These are phyloP conservation scores for Verticillium klebahnii DNA, from an alignment of 2,329 filamentous ascomycete genomes.

Conservation along the genomic window DNA sequence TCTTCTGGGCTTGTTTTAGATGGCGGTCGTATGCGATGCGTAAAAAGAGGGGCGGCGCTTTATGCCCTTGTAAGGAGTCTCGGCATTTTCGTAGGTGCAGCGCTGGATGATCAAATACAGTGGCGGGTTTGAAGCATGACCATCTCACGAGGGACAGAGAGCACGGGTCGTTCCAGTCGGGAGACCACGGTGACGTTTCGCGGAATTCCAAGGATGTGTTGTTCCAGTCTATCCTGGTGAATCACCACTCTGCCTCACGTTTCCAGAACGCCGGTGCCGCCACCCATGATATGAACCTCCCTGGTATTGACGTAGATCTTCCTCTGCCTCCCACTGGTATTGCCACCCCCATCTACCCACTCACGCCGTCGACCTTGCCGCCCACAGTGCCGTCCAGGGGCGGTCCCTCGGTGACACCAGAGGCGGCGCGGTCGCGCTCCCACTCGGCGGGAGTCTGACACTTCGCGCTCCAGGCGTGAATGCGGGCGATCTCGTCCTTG, in stretches of 20 bases:
- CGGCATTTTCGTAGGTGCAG: slow-evolving; percentile 11
- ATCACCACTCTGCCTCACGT: not conserved
- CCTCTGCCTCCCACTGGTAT: not conserved
- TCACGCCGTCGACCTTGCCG: slow-evolving; percentile 36
- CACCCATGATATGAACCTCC: not conserved
- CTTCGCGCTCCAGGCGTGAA: slow-evolving; percentile 93
- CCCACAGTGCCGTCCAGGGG: slow-evolving; percentile 38
- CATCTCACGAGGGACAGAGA: not conserved
- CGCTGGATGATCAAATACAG: slow-evolving; percentile 1
- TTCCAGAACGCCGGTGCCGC: not conserved
- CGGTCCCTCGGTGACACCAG: slow-evolving; percentile 24
- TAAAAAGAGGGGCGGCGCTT: not conserved
- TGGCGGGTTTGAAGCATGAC: not conserved
- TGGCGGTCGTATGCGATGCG: slow-evolving; percentile 1
- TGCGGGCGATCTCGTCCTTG: slow-evolving; percentile 82
- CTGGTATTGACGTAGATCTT: not conserved
- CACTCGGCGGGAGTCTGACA: slow-evolving; percentile 91
- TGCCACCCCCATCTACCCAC: not conserved
- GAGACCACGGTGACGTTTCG: not conserved
- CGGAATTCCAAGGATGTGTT: not conserved
- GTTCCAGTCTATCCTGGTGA: not conserved
- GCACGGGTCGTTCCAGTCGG: not conserved
- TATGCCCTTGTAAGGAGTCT: slow-evolving; percentile 5
- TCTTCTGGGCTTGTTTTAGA: slow-evolving; percentile 41
- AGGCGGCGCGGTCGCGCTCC: slow-evolving; percentile 55